Percentiles rank a stretch among this genome's conserved stretches.
Evolutionary conservation across 768 basidiomycete genomes (phyloP).

Genomic region (Bullera alba): DNA sequence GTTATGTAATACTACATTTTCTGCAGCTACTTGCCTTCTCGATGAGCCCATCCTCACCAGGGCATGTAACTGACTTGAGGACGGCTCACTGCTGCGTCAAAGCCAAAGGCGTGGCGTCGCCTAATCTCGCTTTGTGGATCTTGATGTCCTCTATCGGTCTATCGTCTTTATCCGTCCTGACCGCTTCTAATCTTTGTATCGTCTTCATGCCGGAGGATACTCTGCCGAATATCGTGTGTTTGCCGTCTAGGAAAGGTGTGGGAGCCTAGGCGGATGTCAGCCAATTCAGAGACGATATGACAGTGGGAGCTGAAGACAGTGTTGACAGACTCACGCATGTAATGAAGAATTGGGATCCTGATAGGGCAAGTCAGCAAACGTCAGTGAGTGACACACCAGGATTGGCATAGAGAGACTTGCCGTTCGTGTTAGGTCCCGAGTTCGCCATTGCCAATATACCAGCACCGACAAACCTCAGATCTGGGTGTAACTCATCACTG

Average conservation of each 20-base stretch:
- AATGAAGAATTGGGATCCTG: slow-evolving; percentile 45
- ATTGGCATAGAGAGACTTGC: slow-evolving; percentile 21
- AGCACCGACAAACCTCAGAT: slow-evolving; percentile 87
- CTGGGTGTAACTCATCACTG: slow-evolving; percentile 84
- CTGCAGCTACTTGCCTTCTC: neutral
- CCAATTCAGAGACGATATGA: neutral
- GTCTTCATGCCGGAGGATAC: slow-evolving; percentile 87
- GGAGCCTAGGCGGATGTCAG: slow-evolving; percentile 27
- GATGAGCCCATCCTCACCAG: slow-evolving; percentile 1
- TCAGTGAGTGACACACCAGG: neutral
- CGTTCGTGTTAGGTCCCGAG: slow-evolving; percentile 49
- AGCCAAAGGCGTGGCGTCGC: slow-evolving; percentile 18
- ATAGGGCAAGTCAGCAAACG: neutral
- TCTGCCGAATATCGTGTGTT: slow-evolving; percentile 60
- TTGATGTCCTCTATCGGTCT: slow-evolving; percentile 75
- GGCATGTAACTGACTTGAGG: too few species aligned
- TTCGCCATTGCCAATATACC: slow-evolving; percentile 65
- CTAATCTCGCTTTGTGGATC: slow-evolving; percentile 66
- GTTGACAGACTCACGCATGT: slow-evolving; percentile 43
- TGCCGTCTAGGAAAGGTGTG: slow-evolving; percentile 47
- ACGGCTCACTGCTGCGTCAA: slow-evolving; percentile 3
- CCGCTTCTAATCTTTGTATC: slow-evolving; percentile 81
- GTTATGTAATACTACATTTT: neutral
- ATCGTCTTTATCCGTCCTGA: slow-evolving; percentile 81
- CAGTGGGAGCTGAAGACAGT: neutral